Evolutionary conservation across 169 alveolate genomes (phyloP), one percentile per base, ranked within the genome.

Genomic region (Theileria parva): DNA sequence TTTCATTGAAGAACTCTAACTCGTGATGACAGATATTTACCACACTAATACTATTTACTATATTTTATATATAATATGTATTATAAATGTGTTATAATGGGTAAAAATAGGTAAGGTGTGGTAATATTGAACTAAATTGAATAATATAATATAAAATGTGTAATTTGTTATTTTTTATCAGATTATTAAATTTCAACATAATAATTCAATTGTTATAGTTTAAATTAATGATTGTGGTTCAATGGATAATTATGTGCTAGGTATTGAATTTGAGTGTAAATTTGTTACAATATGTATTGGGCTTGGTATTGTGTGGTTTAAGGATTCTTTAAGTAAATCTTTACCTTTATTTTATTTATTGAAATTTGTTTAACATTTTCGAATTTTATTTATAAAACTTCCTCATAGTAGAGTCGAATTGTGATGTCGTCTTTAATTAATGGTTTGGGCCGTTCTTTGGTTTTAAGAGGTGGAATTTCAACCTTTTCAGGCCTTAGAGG

Each of bases 381-480:
- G 12, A 44, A 44, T 44, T 44, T 44, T 44, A 44, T 44, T 44
- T 44, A 44, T 8, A 44, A 2, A 44, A 44, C 17, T 44, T 44
- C 53, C 8, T 44, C 17, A 44, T 4, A 44, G 53, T 44, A 44
- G 53, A 4, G 2, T 4, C 2, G 8, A 44, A 44, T 44, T 44
- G 53, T 44, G 53, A 44, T 44, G 53, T 44, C 53, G 53, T 13
- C 53, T 44, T 44, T 44, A 44, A 44, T 44, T 44, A 44, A 44
- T 44, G 34, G 71, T 21, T 63, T 63, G 32, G 32, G 71, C 0
- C 71, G 71, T 25, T 21, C 25, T 63, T 63, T 63, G 32, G 25
- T 39, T 28, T 25, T 23, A 25, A 25, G 44, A 7, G 44, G 71
- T 32, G 44, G 44, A 28, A 28, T 15, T 15, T 15, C 39, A 17